Evolutionary conservation across 1,284 basidiomycete species (phyloP).

Genomic region (Coniferiporia sulphurascens): DNA sequence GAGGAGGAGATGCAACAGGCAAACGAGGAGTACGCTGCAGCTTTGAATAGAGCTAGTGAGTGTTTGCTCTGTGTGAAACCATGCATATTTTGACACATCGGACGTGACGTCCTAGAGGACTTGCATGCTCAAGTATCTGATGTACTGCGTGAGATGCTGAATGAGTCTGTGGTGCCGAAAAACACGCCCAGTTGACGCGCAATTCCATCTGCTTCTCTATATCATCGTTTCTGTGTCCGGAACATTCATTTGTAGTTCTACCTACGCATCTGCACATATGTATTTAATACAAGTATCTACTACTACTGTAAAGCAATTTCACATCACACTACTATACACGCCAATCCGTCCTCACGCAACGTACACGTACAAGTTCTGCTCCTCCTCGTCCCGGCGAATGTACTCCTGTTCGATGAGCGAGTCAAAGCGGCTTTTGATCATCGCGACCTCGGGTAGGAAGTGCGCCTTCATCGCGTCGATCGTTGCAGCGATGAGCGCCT

Average conservation of each 20-base stretch:
- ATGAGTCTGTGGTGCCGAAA: conserved; percentile 41
- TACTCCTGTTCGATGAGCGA: conserved; percentile 85
- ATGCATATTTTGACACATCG: neutral
- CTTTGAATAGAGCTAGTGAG: conserved; percentile 71
- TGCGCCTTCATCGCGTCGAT: conserved; percentile 79
- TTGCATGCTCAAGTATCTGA: conserved; percentile 59
- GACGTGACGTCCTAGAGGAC: conserved; percentile 37
- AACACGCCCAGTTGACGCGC: conserved; percentile 14
- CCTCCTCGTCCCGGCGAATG: conserved; percentile 68
- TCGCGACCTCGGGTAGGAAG: conserved; percentile 66
- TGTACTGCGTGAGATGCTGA: conserved; percentile 54
- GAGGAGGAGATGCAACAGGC: conserved; percentile 64
- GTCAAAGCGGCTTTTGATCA: conserved; percentile 83
- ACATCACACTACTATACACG: conserved; percentile 5
- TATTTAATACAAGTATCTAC: neutral
- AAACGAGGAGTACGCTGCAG: conserved; percentile 68
- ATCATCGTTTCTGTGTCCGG: neutral
- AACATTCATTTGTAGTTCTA: neutral
- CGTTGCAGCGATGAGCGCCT: conserved; percentile 73
- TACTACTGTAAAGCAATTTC: neutral
- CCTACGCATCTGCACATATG: neutral
- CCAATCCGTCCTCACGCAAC: conserved; percentile 47
- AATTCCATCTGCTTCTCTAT: neutral
- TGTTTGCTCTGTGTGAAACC: conserved; percentile 19
- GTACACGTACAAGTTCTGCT: conserved; percentile 71